phyloP scores from a whole-genome alignment of 2,329 filamentous ascomycete genomes.

The Colletotrichum sp. region DNA sequence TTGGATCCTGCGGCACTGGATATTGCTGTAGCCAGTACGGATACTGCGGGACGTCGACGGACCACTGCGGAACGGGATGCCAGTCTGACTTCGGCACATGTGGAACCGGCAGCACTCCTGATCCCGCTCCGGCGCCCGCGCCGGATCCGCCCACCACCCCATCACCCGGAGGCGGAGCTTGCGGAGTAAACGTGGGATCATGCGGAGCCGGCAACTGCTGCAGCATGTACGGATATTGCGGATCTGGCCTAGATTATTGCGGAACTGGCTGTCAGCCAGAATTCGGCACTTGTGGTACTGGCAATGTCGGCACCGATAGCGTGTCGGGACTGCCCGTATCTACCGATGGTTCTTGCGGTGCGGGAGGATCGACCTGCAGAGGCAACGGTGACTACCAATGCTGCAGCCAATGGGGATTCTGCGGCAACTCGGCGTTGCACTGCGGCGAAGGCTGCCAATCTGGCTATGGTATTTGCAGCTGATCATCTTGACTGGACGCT shows the following conservation, averaged over 20 bases:
- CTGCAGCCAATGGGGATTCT: conserved; percentile 24
- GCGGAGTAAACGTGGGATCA: not conserved
- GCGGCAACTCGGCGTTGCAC: conserved; percentile 12
- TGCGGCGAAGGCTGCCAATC: conserved; percentile 23
- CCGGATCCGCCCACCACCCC: not conserved
- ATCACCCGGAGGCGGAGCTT: not conserved
- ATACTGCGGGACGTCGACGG: conserved; percentile 19
- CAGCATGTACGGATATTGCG: conserved; percentile 23
- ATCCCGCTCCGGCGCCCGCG: not conserved
- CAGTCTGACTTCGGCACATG: conserved; percentile 22
- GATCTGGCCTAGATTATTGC: conserved; percentile 16
- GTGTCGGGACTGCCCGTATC: conserved; percentile 5
- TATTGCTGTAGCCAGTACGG: conserved; percentile 23
- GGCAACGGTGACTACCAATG: conserved; percentile 21
- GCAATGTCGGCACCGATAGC: not conserved
- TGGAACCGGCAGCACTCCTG: not conserved
- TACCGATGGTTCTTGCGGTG: conserved; percentile 16
- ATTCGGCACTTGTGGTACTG: conserved; percentile 19
- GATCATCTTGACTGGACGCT: not conserved
- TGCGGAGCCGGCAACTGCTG: conserved; percentile 21
- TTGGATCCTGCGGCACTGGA: not conserved
- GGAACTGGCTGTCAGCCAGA: conserved; percentile 15
- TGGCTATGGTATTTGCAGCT: conserved; percentile 21
- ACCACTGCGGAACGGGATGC: conserved; percentile 22
- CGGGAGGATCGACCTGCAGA: conserved; percentile 7